These are phyloP conservation scores for Elaphomyces granulatus DNA, from an alignment of 495 filamentous ascomycete genomes.

Conservation along the genomic window DNA sequence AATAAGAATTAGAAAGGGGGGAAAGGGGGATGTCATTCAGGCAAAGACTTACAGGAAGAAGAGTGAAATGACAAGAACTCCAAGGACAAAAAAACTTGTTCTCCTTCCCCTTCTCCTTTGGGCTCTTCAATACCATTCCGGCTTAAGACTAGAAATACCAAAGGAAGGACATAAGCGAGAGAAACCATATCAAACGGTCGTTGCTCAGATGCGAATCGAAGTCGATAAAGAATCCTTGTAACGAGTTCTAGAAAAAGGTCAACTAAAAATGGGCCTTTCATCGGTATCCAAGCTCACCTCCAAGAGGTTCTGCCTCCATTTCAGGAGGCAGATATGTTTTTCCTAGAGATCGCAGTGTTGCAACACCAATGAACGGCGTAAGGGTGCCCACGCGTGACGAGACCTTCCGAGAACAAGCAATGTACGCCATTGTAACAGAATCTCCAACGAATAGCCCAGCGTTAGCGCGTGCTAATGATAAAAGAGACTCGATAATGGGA, in stretches of 20 bases:
- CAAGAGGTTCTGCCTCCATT: slow-evolving; percentile 62
- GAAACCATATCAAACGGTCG: slow-evolving; percentile 77
- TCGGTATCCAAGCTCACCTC: slow-evolving; percentile 21
- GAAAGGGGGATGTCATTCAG: neutral
- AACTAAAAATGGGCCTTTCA: neutral
- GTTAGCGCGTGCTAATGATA: slow-evolving; percentile 60
- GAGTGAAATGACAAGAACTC: slow-evolving; percentile 86
- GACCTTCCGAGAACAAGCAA: slow-evolving; percentile 59
- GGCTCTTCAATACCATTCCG: slow-evolving; percentile 61
- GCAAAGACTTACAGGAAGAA: slow-evolving; percentile 38
- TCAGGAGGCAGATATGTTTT: slow-evolving; percentile 55
- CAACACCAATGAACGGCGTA: slow-evolving; percentile 71
- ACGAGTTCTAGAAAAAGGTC: slow-evolving; percentile 43
- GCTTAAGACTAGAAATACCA: slow-evolving; percentile 59
- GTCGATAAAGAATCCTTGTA: slow-evolving; percentile 76
- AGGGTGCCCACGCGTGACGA: slow-evolving; percentile 61
- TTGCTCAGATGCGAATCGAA: slow-evolving; percentile 84
- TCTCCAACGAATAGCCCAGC: slow-evolving; percentile 69
- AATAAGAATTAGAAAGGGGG: slow-evolving; percentile 6
- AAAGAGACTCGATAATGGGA: slow-evolving; percentile 50
- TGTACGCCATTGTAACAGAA: slow-evolving; percentile 60
- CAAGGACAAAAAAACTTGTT: slow-evolving; percentile 81
- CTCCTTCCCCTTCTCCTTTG: slow-evolving; percentile 54
- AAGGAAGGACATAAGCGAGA: slow-evolving; percentile 71
- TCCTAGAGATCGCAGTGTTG: slow-evolving; percentile 65